Evolutionary conservation across 1,284 basidiomycete species (phyloP), one percentile per base, ranked within the genome.

Genomic region (Boletus sp.): DNA sequence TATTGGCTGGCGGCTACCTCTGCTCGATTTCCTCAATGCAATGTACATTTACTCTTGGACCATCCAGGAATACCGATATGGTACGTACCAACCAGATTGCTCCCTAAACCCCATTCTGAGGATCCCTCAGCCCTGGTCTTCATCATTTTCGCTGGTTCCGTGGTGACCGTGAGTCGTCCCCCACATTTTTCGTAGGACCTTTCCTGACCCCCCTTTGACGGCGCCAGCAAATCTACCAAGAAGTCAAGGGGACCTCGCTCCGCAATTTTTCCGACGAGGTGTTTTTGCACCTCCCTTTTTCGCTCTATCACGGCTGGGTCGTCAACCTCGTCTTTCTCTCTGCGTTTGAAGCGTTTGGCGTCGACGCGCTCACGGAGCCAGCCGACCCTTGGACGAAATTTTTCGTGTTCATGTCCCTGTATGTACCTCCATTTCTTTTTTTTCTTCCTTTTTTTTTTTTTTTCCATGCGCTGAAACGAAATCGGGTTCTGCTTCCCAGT

Each of bases 261-360:
- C 75, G 84, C 64, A 79, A 70, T 55, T 66, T 80, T 35, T 73
- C 75, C 34, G 90, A 93, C 58, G 91, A 94, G 64, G 69, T 91
- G 49, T 88, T 88, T 55, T 65, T 91, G 30, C 88, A 91, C 60
- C 80, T 91, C 5, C 92, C 92, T 3, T 94, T 94, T 76, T 93
- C 90, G 20, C 76, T 94, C 50, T 96, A 90, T 72, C 94, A 96
- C 67, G 93, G 93, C 46, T 95, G 93, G 87, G 89, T 90, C 6
- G 91, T 91, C 49, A 83, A 91, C 37, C 82, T 96, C 51, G 83
- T 95, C 57, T 78, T 96, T 57, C 74, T 95, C 52, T 87, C 91
- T 35, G 87, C 80, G 2, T 96, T 97, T 66, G 87, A 94, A 67
- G 91, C 92, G 0, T 95, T 95, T 58, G 94, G 94, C 52, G 82